A percentile compares a stretch with the other conserved stretches of the same genome.
Conservation (phyloP, 495 filamentous ascomycete species). For the Thermochaetoides thermophila region DNA sequence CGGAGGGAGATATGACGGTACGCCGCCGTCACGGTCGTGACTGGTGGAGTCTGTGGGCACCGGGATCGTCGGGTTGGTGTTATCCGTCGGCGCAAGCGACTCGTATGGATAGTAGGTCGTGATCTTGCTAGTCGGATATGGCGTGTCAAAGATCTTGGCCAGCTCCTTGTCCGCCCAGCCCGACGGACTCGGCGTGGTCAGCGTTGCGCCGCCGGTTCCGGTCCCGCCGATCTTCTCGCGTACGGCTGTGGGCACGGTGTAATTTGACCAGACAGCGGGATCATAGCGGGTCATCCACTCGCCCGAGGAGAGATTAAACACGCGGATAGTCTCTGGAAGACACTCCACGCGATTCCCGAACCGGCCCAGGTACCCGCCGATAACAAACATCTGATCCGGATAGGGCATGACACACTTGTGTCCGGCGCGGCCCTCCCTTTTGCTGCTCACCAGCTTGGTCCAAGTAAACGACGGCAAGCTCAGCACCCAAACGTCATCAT, state of each 20-base stretch:
- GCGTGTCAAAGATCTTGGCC: slow-evolving; percentile 34
- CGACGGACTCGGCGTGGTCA: slow-evolving; percentile 25
- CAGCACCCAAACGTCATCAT: slow-evolving; percentile 58
- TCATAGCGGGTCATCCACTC: slow-evolving; percentile 46
- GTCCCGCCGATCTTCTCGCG: slow-evolving; percentile 45
- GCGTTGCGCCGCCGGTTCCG: slow-evolving; percentile 45
- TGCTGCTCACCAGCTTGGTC: slow-evolving; percentile 43
- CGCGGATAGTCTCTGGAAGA: slow-evolving; percentile 39
- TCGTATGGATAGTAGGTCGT: slow-evolving; percentile 46
- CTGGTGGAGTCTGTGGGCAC: not conserved
- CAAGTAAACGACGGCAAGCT: slow-evolving; percentile 68
- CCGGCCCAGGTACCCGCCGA: slow-evolving; percentile 39
- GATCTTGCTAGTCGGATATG: slow-evolving; percentile 44
- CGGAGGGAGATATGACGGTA: slow-evolving; percentile 46
- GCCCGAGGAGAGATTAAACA: slow-evolving; percentile 49
- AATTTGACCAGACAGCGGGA: slow-evolving; percentile 40
- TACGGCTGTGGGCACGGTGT: slow-evolving; percentile 46
- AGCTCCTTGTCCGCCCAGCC: slow-evolving; percentile 40
- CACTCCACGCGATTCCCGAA: slow-evolving; percentile 22
- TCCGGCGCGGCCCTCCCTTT: slow-evolving; percentile 35
- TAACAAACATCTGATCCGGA: slow-evolving; percentile 56
- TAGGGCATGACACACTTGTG: slow-evolving; percentile 56
- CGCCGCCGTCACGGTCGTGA: too few species aligned
- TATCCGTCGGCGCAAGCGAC: slow-evolving; percentile 15
- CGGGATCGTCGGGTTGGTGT: slow-evolving; percentile 17